phyloP scores from a whole-genome alignment of 306 rosid genomes.

The Datisca glomerata region DNA sequence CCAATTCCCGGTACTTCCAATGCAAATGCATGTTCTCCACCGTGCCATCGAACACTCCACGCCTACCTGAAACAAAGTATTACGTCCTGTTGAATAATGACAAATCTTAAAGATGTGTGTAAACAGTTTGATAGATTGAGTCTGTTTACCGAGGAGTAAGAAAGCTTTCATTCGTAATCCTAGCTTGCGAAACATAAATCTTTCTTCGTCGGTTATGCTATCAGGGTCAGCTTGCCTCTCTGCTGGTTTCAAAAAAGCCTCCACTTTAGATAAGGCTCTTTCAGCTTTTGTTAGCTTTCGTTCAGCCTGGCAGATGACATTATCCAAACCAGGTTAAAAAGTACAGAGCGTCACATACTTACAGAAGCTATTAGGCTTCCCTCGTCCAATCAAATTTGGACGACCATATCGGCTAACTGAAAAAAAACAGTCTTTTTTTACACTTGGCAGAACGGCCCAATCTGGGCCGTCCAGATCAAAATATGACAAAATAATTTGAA shows the following conservation, averaged over 20 bases:
- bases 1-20: conserved; percentile 91
- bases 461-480: too few relatives aligned
- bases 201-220: conserved; percentile 92
- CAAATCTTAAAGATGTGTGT: not conserved
- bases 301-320: conserved; percentile 86
- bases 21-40: conserved; percentile 99
- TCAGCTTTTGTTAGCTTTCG: conserved; percentile 66
- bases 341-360: too few relatives aligned
- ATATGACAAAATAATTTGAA: too few relatives aligned
- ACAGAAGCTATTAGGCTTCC: too few relatives aligned
- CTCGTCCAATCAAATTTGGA: too few relatives aligned
- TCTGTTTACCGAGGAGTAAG: conserved; percentile 75
- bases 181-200: conserved; percentile 96
- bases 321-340: too few relatives aligned
- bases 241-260: conserved; percentile 56
- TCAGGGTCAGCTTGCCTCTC: conserved; percentile 58
- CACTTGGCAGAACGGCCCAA: too few relatives aligned
- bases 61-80: conserved; percentile 60
- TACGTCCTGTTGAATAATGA: conserved; percentile 16
- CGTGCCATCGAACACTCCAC: conserved; percentile 96
- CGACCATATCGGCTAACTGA: too few relatives aligned
- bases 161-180: conserved; percentile 97
- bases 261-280: conserved; percentile 66
- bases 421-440: too few relatives aligned
- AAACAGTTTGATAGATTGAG: conserved; percentile 11